These are phyloP conservation scores for Penicillium sp. DNA, from an alignment of 2,329 filamentous ascomycete genomes.

Conservation along the genomic window DNA sequence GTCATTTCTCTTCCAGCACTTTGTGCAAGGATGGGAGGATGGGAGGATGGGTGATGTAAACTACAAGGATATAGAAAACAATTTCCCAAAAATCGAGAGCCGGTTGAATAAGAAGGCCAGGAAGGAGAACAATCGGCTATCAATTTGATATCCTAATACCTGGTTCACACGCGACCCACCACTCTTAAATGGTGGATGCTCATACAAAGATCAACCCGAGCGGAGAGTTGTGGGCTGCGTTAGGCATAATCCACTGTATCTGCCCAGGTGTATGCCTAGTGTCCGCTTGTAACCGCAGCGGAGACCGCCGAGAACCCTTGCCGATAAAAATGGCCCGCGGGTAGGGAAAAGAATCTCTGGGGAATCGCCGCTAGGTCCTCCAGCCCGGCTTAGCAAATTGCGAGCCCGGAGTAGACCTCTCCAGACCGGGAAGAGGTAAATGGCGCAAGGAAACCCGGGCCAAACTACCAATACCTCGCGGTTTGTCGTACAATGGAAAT, in stretches of 20 bases:
- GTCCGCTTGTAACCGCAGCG: constrained; percentile 3
- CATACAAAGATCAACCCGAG: neutral
- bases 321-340: constrained; percentile 1
- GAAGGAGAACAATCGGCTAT: neutral
- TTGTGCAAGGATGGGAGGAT: neutral
- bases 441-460: neutral
- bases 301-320: constrained; percentile 3
- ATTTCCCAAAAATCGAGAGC: neutral
- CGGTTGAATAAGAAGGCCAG: neutral
- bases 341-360: constrained; percentile 1
- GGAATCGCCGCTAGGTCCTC: neutral
- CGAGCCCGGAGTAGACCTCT: neutral
- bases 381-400: neutral
- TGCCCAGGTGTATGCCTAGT: neutral
- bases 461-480: neutral
- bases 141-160: neutral
- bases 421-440: neutral
- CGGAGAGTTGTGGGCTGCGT: neutral
- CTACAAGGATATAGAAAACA: neutral
- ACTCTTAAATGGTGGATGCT: neutral
- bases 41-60: too few relatives aligned
- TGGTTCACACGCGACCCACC: neutral
- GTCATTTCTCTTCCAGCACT: neutral
- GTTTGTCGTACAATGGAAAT: neutral
- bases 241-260: neutral